Evolutionary conservation across 2,329 filamentous ascomycete genomes (phyloP).

Genomic region (Leptoxyphium fumago): DNA sequence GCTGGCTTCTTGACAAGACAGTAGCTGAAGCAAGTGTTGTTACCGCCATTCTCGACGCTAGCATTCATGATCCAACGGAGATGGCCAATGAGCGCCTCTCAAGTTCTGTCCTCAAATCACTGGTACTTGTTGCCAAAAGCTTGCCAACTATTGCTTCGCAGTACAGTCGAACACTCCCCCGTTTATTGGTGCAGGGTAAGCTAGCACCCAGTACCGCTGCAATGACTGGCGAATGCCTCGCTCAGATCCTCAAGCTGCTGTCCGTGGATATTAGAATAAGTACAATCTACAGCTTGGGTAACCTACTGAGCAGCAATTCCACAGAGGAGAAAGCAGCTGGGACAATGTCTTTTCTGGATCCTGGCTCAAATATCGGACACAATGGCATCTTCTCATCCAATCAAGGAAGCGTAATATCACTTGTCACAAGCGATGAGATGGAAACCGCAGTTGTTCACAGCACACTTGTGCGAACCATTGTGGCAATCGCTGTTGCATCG

Average conservation of each 20-base stretch:
- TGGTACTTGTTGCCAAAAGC: constrained; percentile 67
- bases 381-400: constrained; percentile 14
- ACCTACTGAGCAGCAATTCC: constrained; percentile 67
- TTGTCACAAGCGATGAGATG: constrained; percentile 61
- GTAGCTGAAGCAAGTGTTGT: constrained; percentile 65
- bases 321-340: constrained; percentile 37
- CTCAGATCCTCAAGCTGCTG: constrained; percentile 63
- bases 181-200: constrained; percentile 75
- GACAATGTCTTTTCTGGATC: constrained; percentile 31
- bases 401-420: constrained; percentile 62
- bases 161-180: constrained; percentile 64
- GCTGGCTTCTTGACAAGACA: constrained; percentile 66
- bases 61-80: constrained; percentile 61
- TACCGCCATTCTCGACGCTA: constrained; percentile 73
- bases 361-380: constrained; percentile 2
- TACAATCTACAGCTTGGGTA: constrained; percentile 90
- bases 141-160: constrained; percentile 58
- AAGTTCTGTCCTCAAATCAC: constrained; percentile 60
- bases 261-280: constrained; percentile 91
- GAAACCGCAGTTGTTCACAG: constrained; percentile 64
- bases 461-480: constrained; percentile 90
- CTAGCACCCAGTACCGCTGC: constrained; percentile 54
- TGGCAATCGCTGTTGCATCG: constrained; percentile 68
- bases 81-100: constrained; percentile 70
- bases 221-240: constrained; percentile 72